A percentile compares a stretch with the other conserved stretches of the same genome.
Evolutionary conservation across 164 flowering plant genomes (phyloP).

Genomic region (Tetrastigma voinierianum): DNA sequence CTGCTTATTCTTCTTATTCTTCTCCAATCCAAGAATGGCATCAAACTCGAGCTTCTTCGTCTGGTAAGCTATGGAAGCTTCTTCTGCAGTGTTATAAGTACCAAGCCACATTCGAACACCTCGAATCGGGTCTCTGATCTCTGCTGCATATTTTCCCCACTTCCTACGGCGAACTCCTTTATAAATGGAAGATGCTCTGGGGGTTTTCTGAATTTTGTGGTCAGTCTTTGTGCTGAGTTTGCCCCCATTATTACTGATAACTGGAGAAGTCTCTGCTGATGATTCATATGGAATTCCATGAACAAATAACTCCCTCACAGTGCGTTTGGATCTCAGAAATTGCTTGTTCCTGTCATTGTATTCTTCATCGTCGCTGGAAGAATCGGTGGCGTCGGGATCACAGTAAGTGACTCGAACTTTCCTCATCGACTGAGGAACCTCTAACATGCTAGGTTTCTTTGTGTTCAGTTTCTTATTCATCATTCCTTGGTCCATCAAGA

Average conservation of each 20-base stretch:
- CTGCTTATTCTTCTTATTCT: background rate
- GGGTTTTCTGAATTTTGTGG: background rate
- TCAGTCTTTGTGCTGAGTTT: background rate
- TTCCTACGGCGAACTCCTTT: conserved; percentile 33
- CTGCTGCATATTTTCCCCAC: conserved; percentile 39
- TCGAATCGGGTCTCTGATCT: conserved; percentile 28
- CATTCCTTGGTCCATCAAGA: background rate
- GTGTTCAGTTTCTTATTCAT: background rate
- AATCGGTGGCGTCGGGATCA: conserved; percentile 40
- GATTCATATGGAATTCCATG: background rate
- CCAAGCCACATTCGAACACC: conserved; percentile 30
- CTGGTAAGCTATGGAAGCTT: conserved; percentile 27
- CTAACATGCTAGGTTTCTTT: background rate
- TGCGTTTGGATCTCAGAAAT: background rate
- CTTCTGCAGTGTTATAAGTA: conserved; percentile 30
- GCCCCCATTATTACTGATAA: background rate
- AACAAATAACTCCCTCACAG: conserved; percentile 12
- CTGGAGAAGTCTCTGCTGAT: background rate
- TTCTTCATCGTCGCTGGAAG: conserved; percentile 29
- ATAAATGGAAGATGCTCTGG: conserved; percentile 9
- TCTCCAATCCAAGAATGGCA: background rate
- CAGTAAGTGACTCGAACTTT: conserved; percentile 20
- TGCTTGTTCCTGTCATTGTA: background rate
- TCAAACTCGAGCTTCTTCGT: conserved; percentile 24
- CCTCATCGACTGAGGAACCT: background rate